Percentiles rank a stretch among this genome's conserved stretches.
Conservation (phyloP, 1,284 basidiomycete genomes). For the Thelephora terrestris region DNA sequence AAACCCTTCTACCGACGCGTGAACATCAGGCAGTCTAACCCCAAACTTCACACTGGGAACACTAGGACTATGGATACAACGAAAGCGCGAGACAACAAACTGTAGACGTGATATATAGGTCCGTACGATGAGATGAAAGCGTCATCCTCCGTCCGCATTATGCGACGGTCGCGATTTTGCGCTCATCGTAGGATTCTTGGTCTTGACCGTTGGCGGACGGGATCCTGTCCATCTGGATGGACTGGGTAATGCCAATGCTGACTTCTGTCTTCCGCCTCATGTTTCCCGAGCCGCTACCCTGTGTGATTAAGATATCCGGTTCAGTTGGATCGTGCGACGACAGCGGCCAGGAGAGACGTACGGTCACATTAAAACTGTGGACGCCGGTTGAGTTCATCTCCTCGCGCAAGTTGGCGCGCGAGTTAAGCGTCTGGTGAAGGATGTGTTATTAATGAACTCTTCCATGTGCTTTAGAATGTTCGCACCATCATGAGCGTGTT, state of each 20-base stretch:
- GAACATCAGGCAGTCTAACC: too few species aligned
- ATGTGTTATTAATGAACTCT: background rate
- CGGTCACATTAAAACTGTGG: background rate
- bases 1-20: too few species aligned
- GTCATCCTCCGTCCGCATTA: too few species aligned
- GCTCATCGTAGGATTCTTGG: too few species aligned
- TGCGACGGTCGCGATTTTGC: too few species aligned
- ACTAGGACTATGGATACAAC: too few species aligned
- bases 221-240: background rate
- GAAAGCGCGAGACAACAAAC: too few species aligned
- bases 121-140: too few species aligned
- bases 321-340: background rate
- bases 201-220: too few species aligned
- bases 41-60: too few species aligned
- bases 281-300: background rate
- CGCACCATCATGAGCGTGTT: constrained; percentile 1
- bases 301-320: background rate
- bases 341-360: background rate
- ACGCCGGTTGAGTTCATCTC: background rate
- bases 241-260: background rate
- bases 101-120: too few species aligned
- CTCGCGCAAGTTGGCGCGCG: background rate
- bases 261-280: background rate
- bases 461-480: background rate
- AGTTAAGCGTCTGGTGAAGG: background rate